Conservation (phyloP, 495 filamentous ascomycete species). For the Rostrohypoxylon terebratum region DNA sequence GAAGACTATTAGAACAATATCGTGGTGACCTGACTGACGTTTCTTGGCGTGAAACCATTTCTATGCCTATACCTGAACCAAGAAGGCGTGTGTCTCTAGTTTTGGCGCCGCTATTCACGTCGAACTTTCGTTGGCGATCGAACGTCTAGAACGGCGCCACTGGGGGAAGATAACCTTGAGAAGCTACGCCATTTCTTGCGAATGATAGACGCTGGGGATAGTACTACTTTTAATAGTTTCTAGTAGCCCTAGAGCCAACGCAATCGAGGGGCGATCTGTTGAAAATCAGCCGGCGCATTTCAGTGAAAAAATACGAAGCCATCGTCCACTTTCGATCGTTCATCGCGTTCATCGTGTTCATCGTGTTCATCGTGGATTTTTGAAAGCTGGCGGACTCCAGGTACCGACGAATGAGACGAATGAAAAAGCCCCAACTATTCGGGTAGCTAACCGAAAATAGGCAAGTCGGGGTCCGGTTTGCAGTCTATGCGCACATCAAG, state of each 20-base stretch:
- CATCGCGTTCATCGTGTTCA: neutral
- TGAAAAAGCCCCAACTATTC: slow-evolving; percentile 7
- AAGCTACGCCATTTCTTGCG: neutral
- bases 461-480: slow-evolving; percentile 8
- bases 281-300: slow-evolving; percentile 1
- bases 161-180: neutral
- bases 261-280: slow-evolving; percentile 1
- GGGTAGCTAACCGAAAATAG: slow-evolving; percentile 29
- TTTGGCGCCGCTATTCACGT: neutral
- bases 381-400: neutral
- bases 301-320: neutral
- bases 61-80: neutral
- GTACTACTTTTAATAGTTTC: neutral
- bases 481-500: slow-evolving; percentile 1
- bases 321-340: slow-evolving; percentile 10
- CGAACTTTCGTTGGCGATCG: neutral
- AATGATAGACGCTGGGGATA: neutral
- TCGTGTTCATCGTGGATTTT: neutral
- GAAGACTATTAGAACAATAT: neutral
- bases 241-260: neutral
- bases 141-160: too few relatives aligned
- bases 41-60: neutral
- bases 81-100: neutral
- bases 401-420: slow-evolving; percentile 24
- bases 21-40: neutral